Evolutionary conservation across 371 early-diverging fungal species (phyloP), one percentile per base, ranked within the genome.

Genomic region (Neoconidiobolus thromboides): DNA sequence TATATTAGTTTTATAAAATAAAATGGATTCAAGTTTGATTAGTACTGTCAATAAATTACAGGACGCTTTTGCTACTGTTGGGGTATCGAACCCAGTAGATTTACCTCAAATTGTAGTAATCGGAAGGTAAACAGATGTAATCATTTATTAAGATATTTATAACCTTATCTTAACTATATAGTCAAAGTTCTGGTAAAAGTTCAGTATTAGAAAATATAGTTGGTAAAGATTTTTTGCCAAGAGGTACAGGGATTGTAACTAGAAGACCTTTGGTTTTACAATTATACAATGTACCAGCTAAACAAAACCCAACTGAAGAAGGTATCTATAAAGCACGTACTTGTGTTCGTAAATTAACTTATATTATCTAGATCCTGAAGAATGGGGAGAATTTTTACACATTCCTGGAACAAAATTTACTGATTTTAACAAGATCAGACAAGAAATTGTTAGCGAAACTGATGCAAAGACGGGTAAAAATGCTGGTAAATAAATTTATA

Each of bases 161-260:
- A 15, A 44, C 15, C 26, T 44, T 7, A 44, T 43, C 26, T 14
- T 1, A 12, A 38, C 15, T 43, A 3, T 53, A 58, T 69, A 67
- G 78, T n/a, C 96, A 98, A 73, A 89, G 90, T 62, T 86, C 89
- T 69, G 99, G 99, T 48, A 99, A 99, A 75, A 87, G 87, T 69
- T 96, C 97, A 40, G 98, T 99, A 43, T 79, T 99, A 43, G 99
- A 99, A 65, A 97, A 97, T 73, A 92, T 99, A 73, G 94, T 99
- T 36, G 96, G 97, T 37, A 76, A 89, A 62, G 99, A 99, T 71
- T 94, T 99, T 73, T 71, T 99, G 61, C 99, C 99, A 15, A 76
- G 98, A 52, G 98, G 98, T 60, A 83, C 89, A 56, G 91, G 95
- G 56, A 94, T 93, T 70, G 90, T 96, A 26, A 95, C 96, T 39